Percentiles rank a stretch among this genome's conserved stretches.
Evolutionary conservation across 371 early-diverging fungal genomes (phyloP).

Genomic region (Conidiobolus incongruus): DNA sequence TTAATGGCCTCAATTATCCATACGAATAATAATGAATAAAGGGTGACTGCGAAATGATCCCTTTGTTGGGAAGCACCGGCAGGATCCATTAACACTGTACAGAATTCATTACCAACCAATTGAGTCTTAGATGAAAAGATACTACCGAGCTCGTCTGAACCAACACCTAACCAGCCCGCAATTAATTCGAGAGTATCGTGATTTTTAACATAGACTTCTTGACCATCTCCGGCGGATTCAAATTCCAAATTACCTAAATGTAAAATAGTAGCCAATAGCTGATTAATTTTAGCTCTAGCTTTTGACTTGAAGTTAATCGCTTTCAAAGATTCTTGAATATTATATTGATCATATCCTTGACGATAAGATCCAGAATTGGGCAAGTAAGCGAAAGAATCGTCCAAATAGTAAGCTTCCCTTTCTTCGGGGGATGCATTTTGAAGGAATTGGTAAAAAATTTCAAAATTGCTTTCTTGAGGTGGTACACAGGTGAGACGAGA

Average conservation of each 20-base stretch:
- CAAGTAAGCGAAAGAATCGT: slow-evolving; percentile 10
- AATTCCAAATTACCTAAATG: slow-evolving; percentile 65
- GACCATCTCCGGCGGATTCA: slow-evolving; percentile 24
- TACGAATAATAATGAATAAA: slow-evolving; percentile 47
- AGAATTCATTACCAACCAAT: slow-evolving; percentile 53
- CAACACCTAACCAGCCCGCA: slow-evolving; percentile 56
- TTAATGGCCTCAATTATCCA: slow-evolving; percentile 63
- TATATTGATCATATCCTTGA: slow-evolving; percentile 24
- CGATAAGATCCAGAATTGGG: slow-evolving; percentile 15
- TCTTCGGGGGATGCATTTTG: slow-evolving; percentile 21
- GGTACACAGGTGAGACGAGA: slow-evolving; percentile 33
- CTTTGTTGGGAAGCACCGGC: slow-evolving; percentile 43
- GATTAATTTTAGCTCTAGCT: too few species aligned
- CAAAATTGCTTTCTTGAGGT: slow-evolving; percentile 59
- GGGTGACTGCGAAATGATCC: slow-evolving; percentile 40
- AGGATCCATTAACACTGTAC: slow-evolving; percentile 62
- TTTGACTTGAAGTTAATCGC: slow-evolving; percentile 57
- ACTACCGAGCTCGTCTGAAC: slow-evolving; percentile 35
- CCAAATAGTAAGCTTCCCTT: slow-evolving; percentile 15
- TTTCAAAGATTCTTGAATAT: slow-evolving; percentile 50
- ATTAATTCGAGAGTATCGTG: too few species aligned
- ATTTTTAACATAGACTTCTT: slow-evolving; percentile 38
- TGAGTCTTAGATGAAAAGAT: slow-evolving; percentile 33
- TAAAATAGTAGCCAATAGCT: slow-evolving; percentile 51
- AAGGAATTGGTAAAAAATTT: slow-evolving; percentile 71